These are phyloP conservation scores for Cicer chorassanicum DNA, from an alignment of 306 rosid genomes.

Conservation along the genomic window DNA sequence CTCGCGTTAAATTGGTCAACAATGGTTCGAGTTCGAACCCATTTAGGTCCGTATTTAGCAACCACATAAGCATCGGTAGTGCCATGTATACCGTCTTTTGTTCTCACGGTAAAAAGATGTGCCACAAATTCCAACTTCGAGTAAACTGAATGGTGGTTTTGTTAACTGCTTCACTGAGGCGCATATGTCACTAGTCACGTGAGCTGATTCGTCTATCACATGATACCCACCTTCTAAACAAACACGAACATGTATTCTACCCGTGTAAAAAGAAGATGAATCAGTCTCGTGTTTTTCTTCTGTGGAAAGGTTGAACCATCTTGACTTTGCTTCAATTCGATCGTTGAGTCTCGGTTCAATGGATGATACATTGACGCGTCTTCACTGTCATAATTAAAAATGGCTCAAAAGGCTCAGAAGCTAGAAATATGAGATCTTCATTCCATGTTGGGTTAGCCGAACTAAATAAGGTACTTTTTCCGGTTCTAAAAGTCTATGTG, in stretches of 20 bases:
- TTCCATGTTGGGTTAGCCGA: conserved; percentile 76
- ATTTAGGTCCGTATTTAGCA: conserved; percentile 81
- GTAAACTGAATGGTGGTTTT: conserved; percentile 70
- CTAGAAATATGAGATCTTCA: conserved; percentile 77
- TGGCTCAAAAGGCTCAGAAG: conserved; percentile 90
- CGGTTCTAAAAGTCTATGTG: conserved; percentile 72
- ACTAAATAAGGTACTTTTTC: conserved; percentile 50
- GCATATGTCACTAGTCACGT: conserved; percentile 81
- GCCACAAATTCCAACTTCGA: conserved; percentile 83
- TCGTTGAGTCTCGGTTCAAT: conserved; percentile 68
- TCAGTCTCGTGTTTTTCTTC: conserved; percentile 51
- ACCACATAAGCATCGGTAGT: conserved; percentile 82
- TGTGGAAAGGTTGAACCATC: conserved; percentile 75
- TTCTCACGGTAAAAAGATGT: conserved; percentile 74
- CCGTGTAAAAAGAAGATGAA: conserved; percentile 45
- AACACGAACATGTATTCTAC: conserved; percentile 73
- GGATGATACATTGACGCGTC: conserved; percentile 65
- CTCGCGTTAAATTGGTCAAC: conserved; percentile 77
- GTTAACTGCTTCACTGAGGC: conserved; percentile 71
- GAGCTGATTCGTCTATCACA: conserved; percentile 86
- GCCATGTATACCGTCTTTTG: conserved; percentile 72
- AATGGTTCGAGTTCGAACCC: conserved; percentile 84
- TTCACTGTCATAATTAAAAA: conserved; percentile 58
- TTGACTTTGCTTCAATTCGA: conserved; percentile 62
- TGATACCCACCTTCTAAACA: conserved; percentile 91